A percentile compares a stretch with the other conserved stretches of the same genome.
Evolutionary conservation across 2,329 filamentous ascomycete species (phyloP).

Genomic region (Pseudopyrenochaeta lycopersici): DNA sequence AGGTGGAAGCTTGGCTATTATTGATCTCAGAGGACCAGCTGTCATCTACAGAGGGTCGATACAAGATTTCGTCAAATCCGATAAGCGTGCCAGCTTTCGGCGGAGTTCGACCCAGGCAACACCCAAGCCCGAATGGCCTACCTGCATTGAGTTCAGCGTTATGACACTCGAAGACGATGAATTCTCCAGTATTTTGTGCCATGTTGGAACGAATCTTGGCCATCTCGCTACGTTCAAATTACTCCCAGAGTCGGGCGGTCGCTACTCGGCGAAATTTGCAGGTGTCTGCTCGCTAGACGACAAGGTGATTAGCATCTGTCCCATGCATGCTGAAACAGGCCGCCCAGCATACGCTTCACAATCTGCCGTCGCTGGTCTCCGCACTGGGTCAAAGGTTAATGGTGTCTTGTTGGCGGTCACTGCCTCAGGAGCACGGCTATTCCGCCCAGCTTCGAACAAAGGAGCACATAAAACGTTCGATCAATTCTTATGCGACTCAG

Average conservation of each 20-base stretch:
- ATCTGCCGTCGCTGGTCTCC: conserved; percentile 75
- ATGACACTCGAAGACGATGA: conserved; percentile 93
- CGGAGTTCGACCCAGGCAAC: conserved; percentile 61
- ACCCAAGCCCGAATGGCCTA: conserved; percentile 74
- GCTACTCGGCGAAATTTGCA: conserved; percentile 76
- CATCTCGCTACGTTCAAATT: conserved; percentile 91
- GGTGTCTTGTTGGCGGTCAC: conserved; percentile 84
- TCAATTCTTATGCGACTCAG: conserved; percentile 81
- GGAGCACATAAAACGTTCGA: conserved; percentile 94
- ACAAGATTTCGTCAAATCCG: conserved; percentile 76
- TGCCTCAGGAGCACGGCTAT: conserved; percentile 78
- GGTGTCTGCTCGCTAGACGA: conserved; percentile 74
- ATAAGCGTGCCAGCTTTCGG: conserved; percentile 77
- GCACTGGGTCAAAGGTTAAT: conserved; percentile 76
- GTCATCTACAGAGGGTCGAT: conserved; percentile 81
- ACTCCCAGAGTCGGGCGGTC: conserved; percentile 72
- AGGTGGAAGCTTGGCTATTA: conserved; percentile 78
- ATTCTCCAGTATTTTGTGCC: conserved; percentile 92
- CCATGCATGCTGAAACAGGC: conserved; percentile 82
- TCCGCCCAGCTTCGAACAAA: conserved; percentile 83
- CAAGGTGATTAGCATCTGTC: conserved; percentile 76
- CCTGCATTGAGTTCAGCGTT: conserved; percentile 84
- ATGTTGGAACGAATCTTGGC: conserved; percentile 87
- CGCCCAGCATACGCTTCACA: conserved; percentile 79
- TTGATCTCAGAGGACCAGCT: conserved; percentile 87